These are phyloP conservation scores for Leishmania mexicana DNA, from an alignment of 208 protist genomes.

Conservation along the genomic window DNA sequence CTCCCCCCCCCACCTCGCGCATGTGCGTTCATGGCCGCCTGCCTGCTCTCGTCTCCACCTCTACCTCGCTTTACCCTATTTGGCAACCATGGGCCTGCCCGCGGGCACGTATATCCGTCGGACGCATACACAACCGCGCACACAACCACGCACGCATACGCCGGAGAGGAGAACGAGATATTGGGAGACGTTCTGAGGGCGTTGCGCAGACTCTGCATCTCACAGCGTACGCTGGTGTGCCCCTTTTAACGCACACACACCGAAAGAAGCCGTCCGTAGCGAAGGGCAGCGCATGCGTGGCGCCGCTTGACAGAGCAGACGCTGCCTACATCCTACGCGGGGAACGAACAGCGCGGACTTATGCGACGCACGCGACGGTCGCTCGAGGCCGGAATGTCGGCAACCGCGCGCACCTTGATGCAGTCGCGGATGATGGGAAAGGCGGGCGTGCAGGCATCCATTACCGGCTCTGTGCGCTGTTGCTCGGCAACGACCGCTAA, in stretches of 20 bases:
- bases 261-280: background rate
- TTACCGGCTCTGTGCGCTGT: background rate
- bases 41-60: background rate
- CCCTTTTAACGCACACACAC: background rate
- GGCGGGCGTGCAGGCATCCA: background rate
- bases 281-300: background rate
- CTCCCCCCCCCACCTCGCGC: background rate
- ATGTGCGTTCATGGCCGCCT: background rate
- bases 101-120: background rate
- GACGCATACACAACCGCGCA: background rate
- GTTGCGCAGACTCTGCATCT: background rate
- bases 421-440: background rate
- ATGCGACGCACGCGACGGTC: background rate
- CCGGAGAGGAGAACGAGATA: background rate
- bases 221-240: no score
- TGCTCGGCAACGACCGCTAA: background rate
- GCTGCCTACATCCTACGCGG: background rate
- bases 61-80: background rate
- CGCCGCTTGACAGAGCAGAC: background rate
- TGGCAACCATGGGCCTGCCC: background rate
- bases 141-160: background rate
- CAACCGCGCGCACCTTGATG: background rate
- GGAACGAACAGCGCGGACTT: background rate
- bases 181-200: background rate
- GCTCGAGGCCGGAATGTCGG: background rate